Conservation (phyloP, 495 filamentous ascomycete species). For the Penicillium roqueforti region DNA sequence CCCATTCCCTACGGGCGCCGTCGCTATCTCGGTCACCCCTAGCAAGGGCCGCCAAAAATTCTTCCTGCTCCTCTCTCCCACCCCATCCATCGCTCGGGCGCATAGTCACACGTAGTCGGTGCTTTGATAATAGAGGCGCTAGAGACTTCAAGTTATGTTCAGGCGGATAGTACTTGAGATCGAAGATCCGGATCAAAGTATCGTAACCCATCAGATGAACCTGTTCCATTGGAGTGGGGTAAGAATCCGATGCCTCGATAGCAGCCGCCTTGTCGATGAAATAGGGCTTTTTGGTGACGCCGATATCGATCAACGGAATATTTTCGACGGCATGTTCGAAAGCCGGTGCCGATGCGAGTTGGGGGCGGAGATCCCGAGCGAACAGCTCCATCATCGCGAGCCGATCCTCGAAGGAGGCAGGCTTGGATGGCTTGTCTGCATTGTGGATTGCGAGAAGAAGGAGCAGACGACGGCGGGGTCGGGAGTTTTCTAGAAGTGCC, state of each 20-base stretch:
- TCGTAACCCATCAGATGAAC: slow-evolving; percentile 85
- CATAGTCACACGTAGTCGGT: slow-evolving; percentile 68
- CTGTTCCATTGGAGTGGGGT: slow-evolving; percentile 50
- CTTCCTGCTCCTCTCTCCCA: slow-evolving; percentile 51
- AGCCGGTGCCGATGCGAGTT: slow-evolving; percentile 21
- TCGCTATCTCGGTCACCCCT: slow-evolving; percentile 49
- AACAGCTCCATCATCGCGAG: slow-evolving; percentile 85
- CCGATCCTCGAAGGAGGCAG: slow-evolving; percentile 75
- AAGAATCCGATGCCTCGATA: slow-evolving; percentile 54
- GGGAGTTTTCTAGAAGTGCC: slow-evolving; percentile 48
- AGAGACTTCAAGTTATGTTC: slow-evolving; percentile 53
- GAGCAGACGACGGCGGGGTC: slow-evolving; percentile 54
- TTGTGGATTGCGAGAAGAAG: slow-evolving; percentile 86
- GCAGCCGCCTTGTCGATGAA: slow-evolving; percentile 79
- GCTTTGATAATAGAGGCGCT: slow-evolving; percentile 61
- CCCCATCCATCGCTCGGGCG: slow-evolving; percentile 68
- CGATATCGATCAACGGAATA: slow-evolving; percentile 63
- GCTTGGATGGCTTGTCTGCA: slow-evolving; percentile 86
- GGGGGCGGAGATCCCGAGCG: slow-evolving; percentile 55
- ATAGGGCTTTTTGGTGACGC: slow-evolving; percentile 74
- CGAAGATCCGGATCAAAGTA: slow-evolving; percentile 78
- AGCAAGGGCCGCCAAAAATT: slow-evolving; percentile 51
- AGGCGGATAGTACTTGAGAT: slow-evolving; percentile 77
- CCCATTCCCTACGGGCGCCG: slow-evolving; percentile 66
- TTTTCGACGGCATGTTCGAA: slow-evolving; percentile 13